These are phyloP conservation scores for Dothideomycetidae sp. DNA, from an alignment of 2,329 filamentous ascomycete genomes.

Conservation along the genomic window DNA sequence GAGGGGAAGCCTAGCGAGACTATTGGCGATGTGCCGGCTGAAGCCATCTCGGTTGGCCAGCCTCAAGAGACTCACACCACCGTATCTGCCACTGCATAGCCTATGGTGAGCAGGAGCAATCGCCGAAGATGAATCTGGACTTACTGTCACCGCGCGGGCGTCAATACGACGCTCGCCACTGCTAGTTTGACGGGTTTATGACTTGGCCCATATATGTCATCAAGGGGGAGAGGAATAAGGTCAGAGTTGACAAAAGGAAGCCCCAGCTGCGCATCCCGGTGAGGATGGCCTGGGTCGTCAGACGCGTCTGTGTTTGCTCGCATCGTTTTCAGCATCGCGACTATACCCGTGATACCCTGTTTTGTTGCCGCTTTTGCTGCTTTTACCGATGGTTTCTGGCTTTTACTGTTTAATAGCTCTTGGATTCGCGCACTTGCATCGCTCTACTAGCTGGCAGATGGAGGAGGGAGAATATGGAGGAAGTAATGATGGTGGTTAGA, in stretches of 20 bases:
- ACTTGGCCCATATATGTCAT: too few relatives aligned
- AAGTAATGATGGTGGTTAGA: slow-evolving; percentile 5
- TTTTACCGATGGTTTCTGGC: slow-evolving; percentile 4
- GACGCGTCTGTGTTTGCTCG: neutral
- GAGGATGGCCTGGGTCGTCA: too few relatives aligned
- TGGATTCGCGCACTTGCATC: slow-evolving; percentile 3
- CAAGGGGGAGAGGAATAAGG: neutral
- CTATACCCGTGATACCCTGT: slow-evolving; percentile 9
- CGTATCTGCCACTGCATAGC: slow-evolving; percentile 22
- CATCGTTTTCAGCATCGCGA: slow-evolving; percentile 7
- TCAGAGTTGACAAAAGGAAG: too few relatives aligned
- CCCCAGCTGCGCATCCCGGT: too few relatives aligned
- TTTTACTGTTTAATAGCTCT: slow-evolving; percentile 9
- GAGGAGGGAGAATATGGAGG: slow-evolving; percentile 3
- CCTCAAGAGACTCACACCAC: slow-evolving; percentile 17
- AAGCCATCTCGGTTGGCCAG: slow-evolving; percentile 18
- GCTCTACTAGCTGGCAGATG: slow-evolving; percentile 6
- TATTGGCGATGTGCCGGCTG: slow-evolving; percentile 20
- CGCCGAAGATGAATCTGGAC: slow-evolving; percentile 4
- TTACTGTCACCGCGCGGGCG: slow-evolving; percentile 5
- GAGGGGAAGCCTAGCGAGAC: slow-evolving; percentile 14
- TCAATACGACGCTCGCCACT: slow-evolving; percentile 12
- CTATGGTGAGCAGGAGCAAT: slow-evolving; percentile 12
- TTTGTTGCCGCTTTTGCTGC: slow-evolving; percentile 8
- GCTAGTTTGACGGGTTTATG: slow-evolving; percentile 10